Evolutionary conservation across 495 filamentous ascomycete genomes (phyloP), one percentile per base, ranked within the genome.

Genomic region (Aspergillus diversus): DNA sequence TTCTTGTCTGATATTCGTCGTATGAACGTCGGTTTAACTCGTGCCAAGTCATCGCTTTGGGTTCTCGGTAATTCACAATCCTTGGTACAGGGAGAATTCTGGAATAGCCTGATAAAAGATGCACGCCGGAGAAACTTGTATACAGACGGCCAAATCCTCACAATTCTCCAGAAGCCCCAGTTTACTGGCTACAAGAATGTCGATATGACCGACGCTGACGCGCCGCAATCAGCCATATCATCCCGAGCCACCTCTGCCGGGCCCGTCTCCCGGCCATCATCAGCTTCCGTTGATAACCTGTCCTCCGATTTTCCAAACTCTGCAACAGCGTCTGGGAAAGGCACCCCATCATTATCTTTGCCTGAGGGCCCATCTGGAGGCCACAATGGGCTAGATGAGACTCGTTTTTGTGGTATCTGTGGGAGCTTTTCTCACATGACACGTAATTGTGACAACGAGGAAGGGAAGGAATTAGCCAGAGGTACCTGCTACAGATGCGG

Each of bases 21-120:
- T 86, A 99, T 99, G 95, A 99, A 99, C 77, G 95, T 99, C 70
- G 95, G 95, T 78, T 80, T 99, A 48, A 99, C 95, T 7, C 87
- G 95, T 81, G 96, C 95, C 11, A 97, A 96, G 70, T 96, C 90
- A 13, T 97, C 93, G 3, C 82, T 99, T 32, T 99, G 92, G 88
- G 92, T 99, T 62, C 83, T 99, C 15, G 95, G 95, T 61, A 95
- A 97, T 70, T 94, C 96, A 1, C 81, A 88, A 42, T 89, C 92
- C 33, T 80, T 99, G 32, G 78, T 88, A 7, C 90, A 96, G 66
- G 96, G 95, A 34, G 87, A 95, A 68, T 97, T 90, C 75, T 99
- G 95, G 95, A 85, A 82, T 54, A 85, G 87, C 58, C 81, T 99
- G 21, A 90, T 99, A 46, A 81, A 87, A 35, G 90, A 98, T 71